Percentiles rank a stretch among this genome's conserved stretches.
Evolutionary conservation across 768 basidiomycete genomes (phyloP).

Genomic region (Sarcomyxa edulis): DNA sequence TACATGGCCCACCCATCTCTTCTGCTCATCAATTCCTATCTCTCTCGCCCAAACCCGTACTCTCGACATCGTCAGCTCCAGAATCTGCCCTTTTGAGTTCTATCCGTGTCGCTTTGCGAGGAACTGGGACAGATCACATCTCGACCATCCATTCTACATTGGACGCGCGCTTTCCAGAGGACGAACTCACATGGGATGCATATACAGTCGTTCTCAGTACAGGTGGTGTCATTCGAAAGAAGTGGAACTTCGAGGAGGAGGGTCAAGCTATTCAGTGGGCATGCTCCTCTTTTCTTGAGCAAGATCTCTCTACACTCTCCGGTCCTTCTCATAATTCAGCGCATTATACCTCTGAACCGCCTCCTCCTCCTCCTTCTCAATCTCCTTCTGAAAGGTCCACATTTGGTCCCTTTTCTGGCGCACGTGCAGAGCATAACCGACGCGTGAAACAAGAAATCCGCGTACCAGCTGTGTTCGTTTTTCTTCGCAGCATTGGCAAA

Average conservation of each 20-base stretch:
- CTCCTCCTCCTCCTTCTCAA: conserved; percentile 15
- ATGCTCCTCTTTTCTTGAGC: conserved; percentile 70
- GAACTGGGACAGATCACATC: conserved; percentile 38
- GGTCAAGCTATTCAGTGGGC: conserved; percentile 74
- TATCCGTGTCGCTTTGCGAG: conserved; percentile 56
- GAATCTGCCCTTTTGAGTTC: conserved; percentile 46
- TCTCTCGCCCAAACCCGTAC: conserved; percentile 11
- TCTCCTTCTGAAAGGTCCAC: conserved; percentile 31
- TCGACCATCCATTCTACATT: conserved; percentile 36
- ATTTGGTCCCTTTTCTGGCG: conserved; percentile 49
- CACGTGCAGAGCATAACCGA: conserved; percentile 32
- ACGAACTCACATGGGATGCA: conserved; percentile 69
- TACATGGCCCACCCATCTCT: conserved; percentile 37
- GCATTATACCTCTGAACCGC: conserved; percentile 25
- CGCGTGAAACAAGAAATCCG: conserved; percentile 30
- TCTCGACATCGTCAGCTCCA: no score
- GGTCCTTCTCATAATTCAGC: conserved; percentile 22
- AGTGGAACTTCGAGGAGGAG: conserved; percentile 73
- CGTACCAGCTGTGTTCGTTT: conserved; percentile 67
- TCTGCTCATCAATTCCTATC: conserved; percentile 39
- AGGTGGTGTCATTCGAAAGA: conserved; percentile 64
- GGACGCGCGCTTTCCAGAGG: conserved; percentile 37
- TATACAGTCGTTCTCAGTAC: conserved; percentile 56
- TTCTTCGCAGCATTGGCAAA: conserved; percentile 68
- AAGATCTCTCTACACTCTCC: conserved; percentile 25